Percentiles rank a stretch among this genome's conserved stretches.
phyloP scores from a whole-genome alignment of 306 rosid genomes.

The Medicago truncatula region DNA sequence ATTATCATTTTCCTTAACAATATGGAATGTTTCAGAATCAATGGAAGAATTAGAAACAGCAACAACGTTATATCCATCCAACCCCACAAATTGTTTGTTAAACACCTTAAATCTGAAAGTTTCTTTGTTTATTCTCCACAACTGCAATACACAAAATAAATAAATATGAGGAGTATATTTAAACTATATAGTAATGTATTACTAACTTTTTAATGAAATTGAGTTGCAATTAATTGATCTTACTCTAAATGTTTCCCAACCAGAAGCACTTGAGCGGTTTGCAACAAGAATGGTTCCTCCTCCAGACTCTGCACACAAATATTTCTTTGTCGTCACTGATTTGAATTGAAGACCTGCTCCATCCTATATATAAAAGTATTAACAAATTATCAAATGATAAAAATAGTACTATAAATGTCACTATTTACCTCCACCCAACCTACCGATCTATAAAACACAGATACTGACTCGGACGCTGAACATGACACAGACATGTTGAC shows the following conservation, averaged over 20 bases:
- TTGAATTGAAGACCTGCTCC: constrained; percentile 71
- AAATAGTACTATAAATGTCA: too few species aligned
- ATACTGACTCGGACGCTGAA: too few species aligned
- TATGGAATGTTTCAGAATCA: constrained; percentile 47
- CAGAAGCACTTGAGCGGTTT: constrained; percentile 64
- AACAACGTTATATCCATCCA: constrained; percentile 52
- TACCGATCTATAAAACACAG: too few species aligned
- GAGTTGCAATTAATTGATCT: too few species aligned
- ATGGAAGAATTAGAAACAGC: constrained; percentile 53
- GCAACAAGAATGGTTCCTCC: constrained; percentile 80
- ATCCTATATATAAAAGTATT: constrained; percentile 48
- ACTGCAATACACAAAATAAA: constrained; percentile 31
- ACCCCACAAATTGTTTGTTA: constrained; percentile 67
- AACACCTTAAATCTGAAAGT: constrained; percentile 66
- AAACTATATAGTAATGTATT: too few species aligned
- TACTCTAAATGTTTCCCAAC: constrained; percentile 78
- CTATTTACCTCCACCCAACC: too few species aligned
- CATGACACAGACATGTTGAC: too few species aligned
- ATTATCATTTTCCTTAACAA: constrained; percentile 52
- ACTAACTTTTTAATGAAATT: too few species aligned
- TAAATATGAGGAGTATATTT: too few species aligned
- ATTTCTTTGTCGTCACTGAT: constrained; percentile 65
- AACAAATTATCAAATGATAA: too few species aligned
- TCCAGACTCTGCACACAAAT: constrained; percentile 64
- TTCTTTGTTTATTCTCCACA: constrained; percentile 73